Evolutionary conservation across 345 rosid genomes (phyloP).

Genomic region (Citrus mangshanensis): DNA sequence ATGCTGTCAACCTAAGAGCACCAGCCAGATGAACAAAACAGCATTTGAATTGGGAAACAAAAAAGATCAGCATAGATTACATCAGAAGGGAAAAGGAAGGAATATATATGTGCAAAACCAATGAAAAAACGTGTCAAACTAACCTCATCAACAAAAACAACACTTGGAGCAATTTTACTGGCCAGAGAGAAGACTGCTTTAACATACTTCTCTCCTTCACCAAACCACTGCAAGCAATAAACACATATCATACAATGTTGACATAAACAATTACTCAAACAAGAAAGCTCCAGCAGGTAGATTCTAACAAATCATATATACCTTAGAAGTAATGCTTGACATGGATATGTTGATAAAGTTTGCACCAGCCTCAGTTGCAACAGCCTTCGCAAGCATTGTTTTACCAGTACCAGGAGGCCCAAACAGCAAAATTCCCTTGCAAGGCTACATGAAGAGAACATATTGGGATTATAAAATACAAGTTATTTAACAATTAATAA

Average conservation of each 20-base stretch:
- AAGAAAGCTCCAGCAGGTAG: background rate
- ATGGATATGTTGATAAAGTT: slow-evolving; percentile 99
- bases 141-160: slow-evolving; percentile 98
- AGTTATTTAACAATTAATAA: background rate
- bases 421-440: slow-evolving; percentile 93
- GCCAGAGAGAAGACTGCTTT: slow-evolving; percentile 98
- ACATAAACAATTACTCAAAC: background rate
- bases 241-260: slow-evolving; percentile 4
- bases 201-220: slow-evolving; percentile 99
- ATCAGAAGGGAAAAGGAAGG: background rate
- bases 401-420: slow-evolving; percentile 99
- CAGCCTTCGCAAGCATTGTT: slow-evolving; percentile 99
- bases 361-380: slow-evolving; percentile 99
- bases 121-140: slow-evolving; percentile 6
- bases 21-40: background rate
- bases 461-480: slow-evolving; percentile 1
- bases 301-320: slow-evolving; percentile 14
- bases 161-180: slow-evolving; percentile 98
- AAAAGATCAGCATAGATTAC: background rate
- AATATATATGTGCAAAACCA: background rate
- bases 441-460: slow-evolving; percentile 55
- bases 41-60: background rate
- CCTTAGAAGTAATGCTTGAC: slow-evolving; percentile 99
- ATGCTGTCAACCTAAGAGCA: slow-evolving; percentile 88
- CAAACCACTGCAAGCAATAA: slow-evolving; percentile 86